Base-by-base conservation (phyloP, 129 eudicot genomes). In the Rutidosis leptorrhynchoides region DNA sequence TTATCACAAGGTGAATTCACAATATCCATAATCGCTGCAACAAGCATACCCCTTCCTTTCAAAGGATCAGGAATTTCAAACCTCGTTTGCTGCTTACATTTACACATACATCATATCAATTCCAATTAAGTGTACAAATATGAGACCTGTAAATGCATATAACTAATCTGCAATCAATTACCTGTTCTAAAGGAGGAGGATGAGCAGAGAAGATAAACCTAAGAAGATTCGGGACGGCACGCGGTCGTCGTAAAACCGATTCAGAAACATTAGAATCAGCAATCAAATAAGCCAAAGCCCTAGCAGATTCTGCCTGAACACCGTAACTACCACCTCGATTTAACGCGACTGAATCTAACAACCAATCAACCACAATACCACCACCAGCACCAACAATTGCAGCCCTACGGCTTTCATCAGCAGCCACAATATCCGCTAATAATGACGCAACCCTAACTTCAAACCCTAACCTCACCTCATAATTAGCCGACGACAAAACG, bases 1-100 rank as follows among this genome's bases (percentile, higher is more conserved):
- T 72, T 81, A 5, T 89, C 97, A 77, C 90, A 84, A 65, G 81
- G 82, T 21, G 99, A 87, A 72, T 95, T 94, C 55, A 94, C 92
- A 30, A 94, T 80, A 79, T 94, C 99, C 95, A 94, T 94, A 30
- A 94, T 84, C 63, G 99, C 99, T 58, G 99, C 88, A 69, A 94
- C 86, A 69, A 94, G 99, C 97, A 94, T 94, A 84, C 97, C 86
- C 83, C 86, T 86, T 59, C 99, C 99, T 82, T 87, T 86, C 78
- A 84, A 72, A 67, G 95, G 87, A 94, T 86, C 93, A 82, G 81
- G 83, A 77, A 68, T 67, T 66, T 80, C 82, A 49, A 82, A 82
- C 46, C 86, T 79, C 58, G 69, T 55, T 69, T 86, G 85, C 99
- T 94, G 96, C 82, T 84, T 70, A 76, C 74, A 82, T 53, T 21